Evolutionary conservation across 73 alveolate species (phyloP), one percentile per base, ranked within the genome.

Genomic region (Tetrahymena thermophila): DNA sequence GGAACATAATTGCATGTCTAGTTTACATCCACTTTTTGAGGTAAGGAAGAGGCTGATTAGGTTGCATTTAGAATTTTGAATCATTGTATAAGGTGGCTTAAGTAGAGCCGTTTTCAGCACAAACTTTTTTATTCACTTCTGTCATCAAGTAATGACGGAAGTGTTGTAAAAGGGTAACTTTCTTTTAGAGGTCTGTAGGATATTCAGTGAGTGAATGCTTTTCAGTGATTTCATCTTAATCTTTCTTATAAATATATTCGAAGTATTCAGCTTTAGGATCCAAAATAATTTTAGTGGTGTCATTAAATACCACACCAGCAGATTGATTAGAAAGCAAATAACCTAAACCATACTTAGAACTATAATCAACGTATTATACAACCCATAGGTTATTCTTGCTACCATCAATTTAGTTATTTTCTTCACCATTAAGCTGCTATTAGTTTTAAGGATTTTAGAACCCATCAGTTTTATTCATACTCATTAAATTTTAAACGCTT

Each of bases 1-100:
- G 97, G 97, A 99, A 99, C 98, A 99, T 96, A 56, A 98, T 98
- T 56, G 99, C 99, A 96, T 99, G 99, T 71, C 99, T 96, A 35
- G 99, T 98, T 96, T 99, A 94, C 99, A 99, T 98, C 99, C 99
- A 99, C 97, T 98, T 99, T 96, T 98, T 99, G 44, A 99, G 99
- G 96, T 98, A 99, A 14, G 94, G 98, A 44, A 21, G 93, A 97
- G 84, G 96, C 28, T 84, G 94, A 71, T 71, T 31, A 17, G 89
- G 89, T 71, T 71, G 37, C 40, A 28, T 71, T 28, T n/a, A 15
- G 37, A 28, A 71, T 71, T 71, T n/a, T 17, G 40, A n/a, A n/a
- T 71, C 42, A 71, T 71, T 71, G 31, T 71, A 71, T 28, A 71
- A 71, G 4, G 35, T 85, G 28, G 50, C 55, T 40, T 43, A 93